A percentile compares a stretch with the other conserved stretches of the same genome.
These are phyloP conservation scores for Saccharata proteae DNA, from an alignment of 2,329 filamentous ascomycete genomes.

Conservation along the genomic window DNA sequence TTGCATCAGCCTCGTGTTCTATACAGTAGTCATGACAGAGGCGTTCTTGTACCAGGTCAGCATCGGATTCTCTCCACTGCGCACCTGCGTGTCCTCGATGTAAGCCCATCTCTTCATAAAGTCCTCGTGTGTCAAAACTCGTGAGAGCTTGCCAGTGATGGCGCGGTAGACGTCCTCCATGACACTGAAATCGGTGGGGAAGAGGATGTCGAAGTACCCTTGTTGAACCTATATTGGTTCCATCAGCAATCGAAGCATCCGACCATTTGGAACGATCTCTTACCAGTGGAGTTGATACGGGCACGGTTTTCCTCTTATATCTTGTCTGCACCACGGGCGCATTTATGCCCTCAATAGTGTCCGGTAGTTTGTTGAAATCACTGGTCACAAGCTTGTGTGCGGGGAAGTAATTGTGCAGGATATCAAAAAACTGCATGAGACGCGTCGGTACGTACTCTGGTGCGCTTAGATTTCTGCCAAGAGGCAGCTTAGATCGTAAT, in stretches of 20 bases:
- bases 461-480: slow-evolving; percentile 61
- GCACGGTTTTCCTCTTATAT: slow-evolving; percentile 75
- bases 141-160: slow-evolving; percentile 82
- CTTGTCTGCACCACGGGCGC: slow-evolving; percentile 93
- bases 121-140: slow-evolving; percentile 74
- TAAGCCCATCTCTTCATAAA: slow-evolving; percentile 87
- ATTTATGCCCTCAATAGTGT: slow-evolving; percentile 74
- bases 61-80: slow-evolving; percentile 85
- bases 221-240: slow-evolving; percentile 65
- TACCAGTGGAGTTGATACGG: slow-evolving; percentile 82
- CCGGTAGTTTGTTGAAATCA: slow-evolving; percentile 79
- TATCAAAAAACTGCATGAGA: slow-evolving; percentile 93
- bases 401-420: slow-evolving; percentile 78
- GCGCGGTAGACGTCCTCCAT: slow-evolving; percentile 87
- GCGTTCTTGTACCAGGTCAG: slow-evolving; percentile 93
- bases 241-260: slow-evolving; percentile 1
- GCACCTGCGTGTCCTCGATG: slow-evolving; percentile 77
- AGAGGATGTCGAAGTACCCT: slow-evolving; percentile 97
- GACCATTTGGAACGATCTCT: slow-evolving; percentile 22
- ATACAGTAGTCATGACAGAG: slow-evolving; percentile 80
- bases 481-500: slow-evolving; percentile 53
- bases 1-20: no score
- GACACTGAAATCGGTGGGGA: slow-evolving; percentile 87
- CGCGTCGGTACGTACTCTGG: slow-evolving; percentile 92
- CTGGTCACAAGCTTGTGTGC: slow-evolving; percentile 77